Percentiles rank a stretch among this genome's conserved stretches.
Evolutionary conservation across 2,329 filamentous ascomycete species (phyloP).

Genomic region (Rutstroemia sp.): DNA sequence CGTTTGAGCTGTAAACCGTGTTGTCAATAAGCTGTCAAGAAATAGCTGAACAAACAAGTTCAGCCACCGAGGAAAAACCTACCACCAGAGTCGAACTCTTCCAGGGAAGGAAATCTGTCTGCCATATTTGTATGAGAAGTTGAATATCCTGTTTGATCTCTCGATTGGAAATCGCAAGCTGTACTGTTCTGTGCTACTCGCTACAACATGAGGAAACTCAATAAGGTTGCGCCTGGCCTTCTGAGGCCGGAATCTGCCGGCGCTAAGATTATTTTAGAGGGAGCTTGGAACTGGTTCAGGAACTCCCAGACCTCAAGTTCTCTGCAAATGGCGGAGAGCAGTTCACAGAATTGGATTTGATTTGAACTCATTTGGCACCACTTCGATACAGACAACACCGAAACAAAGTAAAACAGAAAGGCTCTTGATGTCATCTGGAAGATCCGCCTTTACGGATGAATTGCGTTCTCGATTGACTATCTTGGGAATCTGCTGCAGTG

Average conservation of each 20-base stretch:
- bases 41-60: background rate
- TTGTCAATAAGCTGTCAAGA: slow-evolving; percentile 12
- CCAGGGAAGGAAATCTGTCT: slow-evolving; percentile 51
- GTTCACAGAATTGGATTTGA: background rate
- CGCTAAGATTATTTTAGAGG: slow-evolving; percentile 7
- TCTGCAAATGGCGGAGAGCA: background rate
- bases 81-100: slow-evolving; percentile 50
- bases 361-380: no score
- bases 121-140: slow-evolving; percentile 38
- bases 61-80: slow-evolving; percentile 11
- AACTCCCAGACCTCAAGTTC: background rate
- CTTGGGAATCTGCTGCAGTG: no score
- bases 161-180: slow-evolving; percentile 8
- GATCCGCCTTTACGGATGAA: no score
- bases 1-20: slow-evolving; percentile 53
- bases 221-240: slow-evolving; percentile 1
- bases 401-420: no score
- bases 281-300: background rate
- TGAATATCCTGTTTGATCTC: slow-evolving; percentile 5
- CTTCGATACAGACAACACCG: no score
- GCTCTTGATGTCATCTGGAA: no score
- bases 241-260: slow-evolving; percentile 5
- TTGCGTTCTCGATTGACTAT: no score
- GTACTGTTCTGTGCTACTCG: slow-evolving; percentile 1
- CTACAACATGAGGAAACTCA: background rate